Percentiles rank a stretch among this genome's conserved stretches.
Conservation (phyloP, 2,329 filamentous ascomycete species). For the Fusarium anthophilum region DNA sequence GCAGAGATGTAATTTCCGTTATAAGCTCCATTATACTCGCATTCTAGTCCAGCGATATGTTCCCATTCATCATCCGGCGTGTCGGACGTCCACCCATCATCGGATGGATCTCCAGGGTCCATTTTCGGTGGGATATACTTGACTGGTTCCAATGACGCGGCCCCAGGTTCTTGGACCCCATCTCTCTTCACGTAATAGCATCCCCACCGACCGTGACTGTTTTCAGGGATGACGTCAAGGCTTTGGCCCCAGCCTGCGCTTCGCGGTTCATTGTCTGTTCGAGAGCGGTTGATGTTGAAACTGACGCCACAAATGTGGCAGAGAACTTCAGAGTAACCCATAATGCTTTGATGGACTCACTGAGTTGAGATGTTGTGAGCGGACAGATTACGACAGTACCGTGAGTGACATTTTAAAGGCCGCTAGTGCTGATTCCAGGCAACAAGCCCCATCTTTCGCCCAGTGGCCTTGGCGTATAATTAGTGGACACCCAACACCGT, state of each 20-base stretch:
- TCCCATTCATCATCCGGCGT: slow-evolving; percentile 14
- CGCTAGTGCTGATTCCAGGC: background rate
- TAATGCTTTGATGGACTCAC: background rate
- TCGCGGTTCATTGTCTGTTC: slow-evolving; percentile 32
- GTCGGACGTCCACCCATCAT: background rate
- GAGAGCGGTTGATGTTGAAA: slow-evolving; percentile 42
- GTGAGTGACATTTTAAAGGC: background rate
- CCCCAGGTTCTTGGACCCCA: background rate
- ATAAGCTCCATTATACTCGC: slow-evolving; percentile 20
- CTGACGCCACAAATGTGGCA: slow-evolving; percentile 31
- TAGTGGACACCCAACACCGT: background rate
- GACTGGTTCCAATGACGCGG: background rate
- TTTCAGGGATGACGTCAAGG: background rate
- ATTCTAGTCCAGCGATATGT: slow-evolving; percentile 38
- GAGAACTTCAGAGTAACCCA: slow-evolving; percentile 7
- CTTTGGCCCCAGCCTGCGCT: slow-evolving; percentile 20
- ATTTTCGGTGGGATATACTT: background rate
- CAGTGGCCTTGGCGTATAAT: background rate
- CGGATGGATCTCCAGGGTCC: background rate
- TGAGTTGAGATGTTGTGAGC: background rate
- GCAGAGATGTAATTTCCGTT: slow-evolving; percentile 36
- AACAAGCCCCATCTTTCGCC: background rate
- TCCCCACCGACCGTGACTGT: background rate
- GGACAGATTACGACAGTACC: background rate
- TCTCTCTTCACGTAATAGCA: slow-evolving; percentile 4